Percentiles rank a stretch among this genome's conserved stretches.
phyloP scores from a whole-genome alignment of 768 basidiomycete species.

The Clathrus columnatus region DNA sequence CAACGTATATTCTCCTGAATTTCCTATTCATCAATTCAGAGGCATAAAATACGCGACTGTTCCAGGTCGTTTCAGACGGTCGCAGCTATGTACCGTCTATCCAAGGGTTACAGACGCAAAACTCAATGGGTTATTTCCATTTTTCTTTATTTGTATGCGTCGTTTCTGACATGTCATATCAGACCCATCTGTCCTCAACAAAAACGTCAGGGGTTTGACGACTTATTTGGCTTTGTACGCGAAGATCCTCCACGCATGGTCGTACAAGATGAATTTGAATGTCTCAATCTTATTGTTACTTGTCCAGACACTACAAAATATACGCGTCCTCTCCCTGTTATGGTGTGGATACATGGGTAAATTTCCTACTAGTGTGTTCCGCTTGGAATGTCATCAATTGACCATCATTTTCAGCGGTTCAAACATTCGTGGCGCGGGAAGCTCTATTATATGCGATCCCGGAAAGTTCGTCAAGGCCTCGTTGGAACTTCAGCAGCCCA shows the following conservation, averaged over 20 bases:
- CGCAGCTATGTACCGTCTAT: conserved; percentile 50
- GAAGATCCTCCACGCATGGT: background rate
- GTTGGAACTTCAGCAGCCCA: conserved; percentile 49
- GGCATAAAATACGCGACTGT: conserved; percentile 73
- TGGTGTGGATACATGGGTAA: conserved; percentile 84
- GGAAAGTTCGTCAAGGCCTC: conserved; percentile 65
- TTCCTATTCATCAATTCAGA: conserved; percentile 59
- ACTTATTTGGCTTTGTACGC: conserved; percentile 17
- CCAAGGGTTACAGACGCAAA: conserved; percentile 53
- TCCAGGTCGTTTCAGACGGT: conserved; percentile 70
- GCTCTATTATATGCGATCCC: conserved; percentile 70
- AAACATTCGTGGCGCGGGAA: conserved; percentile 56
- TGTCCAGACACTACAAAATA: conserved; percentile 44
- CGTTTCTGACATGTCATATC: background rate
- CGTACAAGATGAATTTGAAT: conserved; percentile 61
- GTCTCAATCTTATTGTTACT: conserved; percentile 76
- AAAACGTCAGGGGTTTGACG: conserved; percentile 41
- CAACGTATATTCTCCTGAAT: conserved; percentile 43
- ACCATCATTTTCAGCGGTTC: conserved; percentile 43
- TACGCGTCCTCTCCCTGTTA: conserved; percentile 54
- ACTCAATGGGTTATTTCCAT: conserved; percentile 48
- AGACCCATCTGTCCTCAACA: conserved; percentile 75
- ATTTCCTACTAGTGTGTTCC: background rate
- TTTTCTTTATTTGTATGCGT: background rate
- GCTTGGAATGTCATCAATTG: conserved; percentile 5